Evolutionary conservation across 331 rosid genomes (phyloP), one percentile per base, ranked within the genome.

Genomic region (Prunus yedoensis): DNA sequence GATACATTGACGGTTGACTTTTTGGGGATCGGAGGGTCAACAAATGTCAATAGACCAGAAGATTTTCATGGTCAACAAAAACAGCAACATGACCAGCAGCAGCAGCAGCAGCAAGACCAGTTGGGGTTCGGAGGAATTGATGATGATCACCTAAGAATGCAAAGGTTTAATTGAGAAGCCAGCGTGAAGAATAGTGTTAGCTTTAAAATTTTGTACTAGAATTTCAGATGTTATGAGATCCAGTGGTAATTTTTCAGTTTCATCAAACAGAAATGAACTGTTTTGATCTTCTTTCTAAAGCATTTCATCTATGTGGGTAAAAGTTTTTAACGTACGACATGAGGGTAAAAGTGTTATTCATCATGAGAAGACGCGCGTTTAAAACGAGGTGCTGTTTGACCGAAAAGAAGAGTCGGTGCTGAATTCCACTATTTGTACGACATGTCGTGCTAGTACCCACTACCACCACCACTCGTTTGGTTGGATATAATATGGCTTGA

Each of bases 1-100:
- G 91, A 90, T 81, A 83, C 85, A 20, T 78, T 79, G 93, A 94
- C 98, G 3, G 50, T 94, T 59, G 95, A 94, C 68, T 91, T 94
- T 71, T 85, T 94, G 84, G 96, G 98, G 52, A 83, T 83, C 20
- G 75, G 89, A 59, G 88, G 84, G 8, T 80, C 68, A 3, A 68
- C 21, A 1, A 73, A 69, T 56, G 81, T 10, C 45, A 59, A 17
- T 17, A 45, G 58, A 59, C n/a, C 75, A 78, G 87, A 76, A 18
- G 77, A 71, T 59, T 85, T 89, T 83, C 83, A 70, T 54, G 86
- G 82, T 0, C 88, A 84, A 51, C 77, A 81, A 73, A 59, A 67
- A 74, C 70, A 68, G 75, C 59, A 35, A 25, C 66, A 66, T 67
- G 58, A 52, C 27, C 67, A 66, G 43, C 43, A 38, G 8, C 43